Evolutionary conservation across 2,329 filamentous ascomycete genomes (phyloP).

Genomic region (Dothideomycetes sp.): DNA sequence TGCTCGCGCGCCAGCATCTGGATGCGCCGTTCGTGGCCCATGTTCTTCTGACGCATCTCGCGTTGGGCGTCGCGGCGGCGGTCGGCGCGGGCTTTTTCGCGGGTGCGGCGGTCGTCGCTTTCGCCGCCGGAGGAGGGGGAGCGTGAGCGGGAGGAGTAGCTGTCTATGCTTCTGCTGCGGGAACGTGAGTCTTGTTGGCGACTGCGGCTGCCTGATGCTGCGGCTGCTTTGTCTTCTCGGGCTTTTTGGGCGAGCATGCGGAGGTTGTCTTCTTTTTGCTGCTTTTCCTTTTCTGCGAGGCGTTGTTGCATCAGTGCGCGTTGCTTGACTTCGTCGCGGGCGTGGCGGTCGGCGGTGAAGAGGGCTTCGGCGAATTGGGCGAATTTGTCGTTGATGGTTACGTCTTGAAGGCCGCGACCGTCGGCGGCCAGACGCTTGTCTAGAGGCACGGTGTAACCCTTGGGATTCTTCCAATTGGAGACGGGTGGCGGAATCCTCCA

Average conservation of each 20-base stretch:
- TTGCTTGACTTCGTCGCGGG: slow-evolving; percentile 88
- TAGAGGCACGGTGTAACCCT: slow-evolving; percentile 90
- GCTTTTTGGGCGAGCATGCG: slow-evolving; percentile 83
- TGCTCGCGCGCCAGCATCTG: slow-evolving; percentile 93
- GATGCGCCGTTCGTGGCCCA: slow-evolving; percentile 85
- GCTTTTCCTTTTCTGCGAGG: slow-evolving; percentile 91
- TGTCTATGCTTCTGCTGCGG: slow-evolving; percentile 10
- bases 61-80: slow-evolving; percentile 73
- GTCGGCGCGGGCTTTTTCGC: slow-evolving; percentile 68
- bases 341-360: slow-evolving; percentile 88
- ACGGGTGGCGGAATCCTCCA: slow-evolving; percentile 89
- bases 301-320: slow-evolving; percentile 91
- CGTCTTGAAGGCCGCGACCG: slow-evolving; percentile 80
- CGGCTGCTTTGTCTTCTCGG: slow-evolving; percentile 54
- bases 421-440: slow-evolving; percentile 94
- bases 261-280: slow-evolving; percentile 84
- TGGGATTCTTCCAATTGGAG: slow-evolving; percentile 98
- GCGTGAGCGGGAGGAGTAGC: slow-evolving; percentile 19
- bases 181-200: slow-evolving; percentile 17
- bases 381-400: slow-evolving; percentile 97
- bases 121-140: slow-evolving; percentile 33
- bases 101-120: slow-evolving; percentile 42
- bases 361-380: slow-evolving; percentile 90
- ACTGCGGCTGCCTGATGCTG: not conserved
- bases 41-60: slow-evolving; percentile 82